phyloP scores from a whole-genome alignment of 2,329 filamentous ascomycete species.

The Dactylella cylindrospora region DNA sequence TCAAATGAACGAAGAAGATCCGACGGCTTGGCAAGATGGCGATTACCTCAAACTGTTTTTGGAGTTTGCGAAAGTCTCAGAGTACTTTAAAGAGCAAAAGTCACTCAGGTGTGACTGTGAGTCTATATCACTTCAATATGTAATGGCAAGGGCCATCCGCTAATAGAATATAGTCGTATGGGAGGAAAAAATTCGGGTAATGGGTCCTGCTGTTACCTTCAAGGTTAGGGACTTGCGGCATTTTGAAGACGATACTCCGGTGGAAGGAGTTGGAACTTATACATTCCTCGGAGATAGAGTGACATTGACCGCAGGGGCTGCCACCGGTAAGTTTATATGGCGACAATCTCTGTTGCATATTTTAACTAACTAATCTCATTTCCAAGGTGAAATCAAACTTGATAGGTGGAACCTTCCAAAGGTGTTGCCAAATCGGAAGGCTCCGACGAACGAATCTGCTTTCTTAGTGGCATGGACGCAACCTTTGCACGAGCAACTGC shows the following conservation, averaged over 20 bases:
- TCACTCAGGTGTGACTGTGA: conserved; percentile 38
- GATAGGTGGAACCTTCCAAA: conserved; percentile 40
- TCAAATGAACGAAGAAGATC: conserved; percentile 10
- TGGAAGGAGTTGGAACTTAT: conserved; percentile 30
- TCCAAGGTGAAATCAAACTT: conserved; percentile 27
- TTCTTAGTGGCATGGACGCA: conserved; percentile 38
- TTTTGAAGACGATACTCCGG: conserved; percentile 22
- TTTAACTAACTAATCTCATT: not conserved
- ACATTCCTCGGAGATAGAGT: conserved; percentile 34
- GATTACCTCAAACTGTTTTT: conserved; percentile 36
- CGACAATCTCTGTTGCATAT: not conserved
- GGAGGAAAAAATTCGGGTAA: conserved; percentile 37
- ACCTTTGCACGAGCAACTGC: conserved; percentile 35
- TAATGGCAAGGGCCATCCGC: not conserved
- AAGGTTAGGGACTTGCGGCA: conserved; percentile 34
- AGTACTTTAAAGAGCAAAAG: conserved; percentile 27
- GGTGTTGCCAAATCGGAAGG: conserved; percentile 12
- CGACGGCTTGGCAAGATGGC: conserved; percentile 25
- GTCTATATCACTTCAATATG: too few relatives aligned
- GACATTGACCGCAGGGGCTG: conserved; percentile 23
- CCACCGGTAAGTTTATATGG: not conserved
- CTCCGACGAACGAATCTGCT: conserved; percentile 32
- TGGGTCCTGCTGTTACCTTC: conserved; percentile 31
- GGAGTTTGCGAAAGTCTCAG: conserved; percentile 31
- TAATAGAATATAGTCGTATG: conserved; percentile 23